Base-by-base conservation (phyloP, 805 yeast species). In the Zygotorulaspora chibaensis region DNA sequence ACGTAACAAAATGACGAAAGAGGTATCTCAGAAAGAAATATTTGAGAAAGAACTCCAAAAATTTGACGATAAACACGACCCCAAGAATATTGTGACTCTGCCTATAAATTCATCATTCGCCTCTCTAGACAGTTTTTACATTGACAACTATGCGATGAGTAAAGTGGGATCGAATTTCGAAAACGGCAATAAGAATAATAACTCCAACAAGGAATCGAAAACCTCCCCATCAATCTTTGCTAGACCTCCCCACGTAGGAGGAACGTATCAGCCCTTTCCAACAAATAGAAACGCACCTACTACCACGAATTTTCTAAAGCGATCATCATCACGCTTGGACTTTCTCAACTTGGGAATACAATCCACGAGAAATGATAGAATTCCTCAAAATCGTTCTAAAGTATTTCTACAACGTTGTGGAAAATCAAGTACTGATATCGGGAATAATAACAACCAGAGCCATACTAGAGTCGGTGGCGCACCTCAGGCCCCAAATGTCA, bases 51-150 rank as follows among this genome's bases (percentile, higher is more conserved):
- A 60, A 36, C 46, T 61, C 15, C 48, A 50, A 18, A 51, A 50
- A 20, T 60, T 59, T 41, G 62, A 59, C 31, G 42, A 48, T 11
- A 53, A 45, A 35, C 53, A 57, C 15, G 56, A 56, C 15, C 50
- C 57, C 35, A 51, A 54, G 38, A 77, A 83, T n/a, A 74, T 81
- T 31, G 85, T 85, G 34, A 76, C 84, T 3, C 61, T 84, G 33
- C 87, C 87, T 0, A 69, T 82, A 12, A 82, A 79, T 50, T 86
- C 85, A 35, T 83, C 89, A 50, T 84, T 83, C 70, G 91, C 91
- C 1, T 84, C 90, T 0, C 67, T 85, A 58, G 89, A 83, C 57
- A 80, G 89, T 59, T 74, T 77, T 48, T 81, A 82, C 58, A 75
- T 79, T 53, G 84, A 79, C 42, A 76, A 73, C 48, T 71, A 73